phyloP scores from a whole-genome alignment of 2,329 filamentous ascomycete species.

The Colletotrichum siamense region DNA sequence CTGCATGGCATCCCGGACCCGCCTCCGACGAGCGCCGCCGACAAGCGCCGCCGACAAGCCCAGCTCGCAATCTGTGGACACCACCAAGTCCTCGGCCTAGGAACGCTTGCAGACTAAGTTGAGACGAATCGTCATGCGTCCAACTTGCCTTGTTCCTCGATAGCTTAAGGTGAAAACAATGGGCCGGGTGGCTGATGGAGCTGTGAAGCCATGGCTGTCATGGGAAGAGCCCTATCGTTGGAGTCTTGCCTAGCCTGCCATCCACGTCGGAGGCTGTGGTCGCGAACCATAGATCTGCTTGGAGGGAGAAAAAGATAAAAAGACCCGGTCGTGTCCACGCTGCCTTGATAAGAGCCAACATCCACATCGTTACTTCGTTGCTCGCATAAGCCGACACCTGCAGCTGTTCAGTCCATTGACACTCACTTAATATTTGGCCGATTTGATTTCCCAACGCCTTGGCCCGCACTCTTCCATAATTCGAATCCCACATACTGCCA shows the following conservation, averaged over 20 bases:
- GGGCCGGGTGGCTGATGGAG: not conserved
- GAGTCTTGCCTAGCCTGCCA: not conserved
- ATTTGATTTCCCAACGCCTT: not conserved
- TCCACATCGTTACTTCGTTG: not conserved
- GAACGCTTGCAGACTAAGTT: constrained; percentile 7
- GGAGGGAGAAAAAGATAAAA: not conserved
- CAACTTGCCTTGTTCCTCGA: not conserved
- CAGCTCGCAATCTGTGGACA: not conserved
- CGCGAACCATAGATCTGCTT: not conserved
- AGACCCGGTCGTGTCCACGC: not conserved
- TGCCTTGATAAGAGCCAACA: not conserved
- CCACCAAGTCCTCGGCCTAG: not conserved
- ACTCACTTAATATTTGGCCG: not conserved
- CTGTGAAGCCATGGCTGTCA: not conserved
- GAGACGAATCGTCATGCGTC: constrained; percentile 11
- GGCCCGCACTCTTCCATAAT: not conserved
- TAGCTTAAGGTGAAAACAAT: not conserved
- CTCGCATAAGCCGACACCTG: not conserved
- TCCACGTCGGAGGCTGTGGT: not conserved
- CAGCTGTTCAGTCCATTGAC: not conserved
- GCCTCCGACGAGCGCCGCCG: constrained; percentile 1
- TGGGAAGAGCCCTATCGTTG: not conserved
- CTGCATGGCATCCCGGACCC: not conserved
- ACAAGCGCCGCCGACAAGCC: not conserved
- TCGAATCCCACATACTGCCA: not conserved